Base-by-base conservation (phyloP, 768 basidiomycete species). In the Trametes meyenii region DNA sequence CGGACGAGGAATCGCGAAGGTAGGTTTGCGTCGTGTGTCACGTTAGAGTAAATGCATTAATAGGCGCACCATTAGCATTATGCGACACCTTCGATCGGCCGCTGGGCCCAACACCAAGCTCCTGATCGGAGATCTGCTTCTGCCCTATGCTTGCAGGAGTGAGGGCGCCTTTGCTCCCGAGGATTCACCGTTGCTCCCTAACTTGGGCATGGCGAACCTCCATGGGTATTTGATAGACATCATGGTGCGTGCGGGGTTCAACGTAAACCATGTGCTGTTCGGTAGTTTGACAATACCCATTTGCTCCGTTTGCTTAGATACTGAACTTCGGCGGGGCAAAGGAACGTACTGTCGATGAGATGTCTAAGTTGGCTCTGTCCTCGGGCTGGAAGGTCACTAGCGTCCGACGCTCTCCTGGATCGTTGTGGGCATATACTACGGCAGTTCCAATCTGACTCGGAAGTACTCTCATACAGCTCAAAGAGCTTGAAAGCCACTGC, bases 51-150 rank as follows among this genome's bases (percentile, higher is more conserved):
- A 11, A 13, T 7, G 79, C 90, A 42, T 85, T 83, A 1, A 88
- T 90, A 65, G 85, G 83, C 60, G 77, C 89, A 17, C 12, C 5
- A 23, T 5, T 42, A 64, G 63, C 36, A 64, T 64, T 12, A 39
- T 64, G 14, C 23, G 29, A 8, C 40, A 29, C 1, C 63, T 64
- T 21, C 63, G 63, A 19, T 42, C 48, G 0, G 63, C 58, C 8
- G 63, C 63, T 3, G 58, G 63, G 1, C 54, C 58, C 2, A 50
- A 56, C 49, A 64, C 63, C 14, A 64, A 64, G 50, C 55, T 64
- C 16, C 43, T 64, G 21, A 58, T 64, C 38, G 63, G 53, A 6
- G 63, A 64, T 36, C 50, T 52, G 44, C 55, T 64, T 26, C 55
- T 64, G 10, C 54, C 63, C 2, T 64, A 45, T 33, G 58, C 58